Evolutionary conservation across 208 protist species (phyloP).

Genomic region (Acanthamoeba polyphaga): DNA sequence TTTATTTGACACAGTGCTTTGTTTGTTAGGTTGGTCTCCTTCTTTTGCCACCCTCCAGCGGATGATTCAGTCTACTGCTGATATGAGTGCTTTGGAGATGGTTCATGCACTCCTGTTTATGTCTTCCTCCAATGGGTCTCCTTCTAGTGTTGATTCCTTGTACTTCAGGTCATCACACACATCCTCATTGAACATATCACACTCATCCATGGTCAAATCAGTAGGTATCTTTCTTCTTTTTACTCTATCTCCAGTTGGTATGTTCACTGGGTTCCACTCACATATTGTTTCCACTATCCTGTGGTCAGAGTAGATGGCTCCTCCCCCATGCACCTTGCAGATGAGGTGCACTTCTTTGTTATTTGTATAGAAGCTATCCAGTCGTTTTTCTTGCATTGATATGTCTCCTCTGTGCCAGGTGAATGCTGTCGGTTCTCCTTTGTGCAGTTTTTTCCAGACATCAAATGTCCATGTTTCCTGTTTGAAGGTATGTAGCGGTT

Average conservation of each 20-base stretch:
- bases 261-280: neutral
- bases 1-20: neutral
- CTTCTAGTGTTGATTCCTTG: neutral
- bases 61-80: neutral
- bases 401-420: neutral
- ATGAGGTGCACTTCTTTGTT: neutral
- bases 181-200: neutral
- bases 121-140: neutral
- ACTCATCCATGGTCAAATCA: neutral
- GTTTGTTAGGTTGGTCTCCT: neutral
- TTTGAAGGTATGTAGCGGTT: neutral
- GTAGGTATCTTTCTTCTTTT: neutral
- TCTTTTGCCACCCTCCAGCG: neutral
- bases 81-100: neutral
- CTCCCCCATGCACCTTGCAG: no score
- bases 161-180: neutral
- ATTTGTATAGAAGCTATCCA: neutral
- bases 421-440: neutral
- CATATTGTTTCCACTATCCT: neutral
- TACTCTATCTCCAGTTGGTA: neutral
- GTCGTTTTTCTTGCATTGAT: neutral
- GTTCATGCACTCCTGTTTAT: neutral
- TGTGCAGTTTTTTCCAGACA: neutral
- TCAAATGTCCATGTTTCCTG: neutral
- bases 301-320: no score